A percentile compares a stretch with the other conserved stretches of the same genome.
Conservation (phyloP, 1,139 yeast species). For the Debaryomycetaceae sp. region DNA sequence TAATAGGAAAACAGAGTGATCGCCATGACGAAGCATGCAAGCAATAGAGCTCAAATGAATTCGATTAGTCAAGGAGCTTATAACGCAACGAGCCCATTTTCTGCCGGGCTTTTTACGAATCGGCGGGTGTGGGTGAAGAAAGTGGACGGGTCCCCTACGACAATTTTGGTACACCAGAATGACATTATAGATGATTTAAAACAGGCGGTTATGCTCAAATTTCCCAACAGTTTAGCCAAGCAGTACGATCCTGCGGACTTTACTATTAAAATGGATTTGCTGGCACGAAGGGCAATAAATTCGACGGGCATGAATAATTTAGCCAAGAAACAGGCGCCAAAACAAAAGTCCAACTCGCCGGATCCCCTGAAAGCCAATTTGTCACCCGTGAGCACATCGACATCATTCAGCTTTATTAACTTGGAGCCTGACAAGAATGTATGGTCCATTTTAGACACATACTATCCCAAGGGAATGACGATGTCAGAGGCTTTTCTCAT, state of each 20-base stretch:
- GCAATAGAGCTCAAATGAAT: not conserved
- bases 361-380: slow-evolving; percentile 2
- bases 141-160: slow-evolving; percentile 61
- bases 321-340: slow-evolving; percentile 2
- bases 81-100: not conserved
- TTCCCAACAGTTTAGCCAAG: slow-evolving; percentile 65
- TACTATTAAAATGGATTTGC: slow-evolving; percentile 36
- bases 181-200: slow-evolving; percentile 78
- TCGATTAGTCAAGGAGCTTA: not conserved
- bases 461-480: slow-evolving; percentile 66
- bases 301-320: not conserved
- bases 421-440: slow-evolving; percentile 67
- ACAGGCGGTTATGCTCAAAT: slow-evolving; percentile 53
- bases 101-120: not conserved
- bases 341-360: slow-evolving; percentile 3
- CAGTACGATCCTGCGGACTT: slow-evolving; percentile 70
- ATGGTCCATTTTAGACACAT: slow-evolving; percentile 55
- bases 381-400: slow-evolving; percentile 2
- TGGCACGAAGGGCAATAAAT: slow-evolving; percentile 11
- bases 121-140: slow-evolving; percentile 65
- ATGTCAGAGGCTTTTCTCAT: slow-evolving; percentile 66
- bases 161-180: slow-evolving; percentile 50
- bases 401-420: slow-evolving; percentile 12
- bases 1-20: not conserved
- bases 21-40: not conserved